Evolutionary conservation across 768 basidiomycete species (phyloP).

Genomic region (Boletus rubescentipes): DNA sequence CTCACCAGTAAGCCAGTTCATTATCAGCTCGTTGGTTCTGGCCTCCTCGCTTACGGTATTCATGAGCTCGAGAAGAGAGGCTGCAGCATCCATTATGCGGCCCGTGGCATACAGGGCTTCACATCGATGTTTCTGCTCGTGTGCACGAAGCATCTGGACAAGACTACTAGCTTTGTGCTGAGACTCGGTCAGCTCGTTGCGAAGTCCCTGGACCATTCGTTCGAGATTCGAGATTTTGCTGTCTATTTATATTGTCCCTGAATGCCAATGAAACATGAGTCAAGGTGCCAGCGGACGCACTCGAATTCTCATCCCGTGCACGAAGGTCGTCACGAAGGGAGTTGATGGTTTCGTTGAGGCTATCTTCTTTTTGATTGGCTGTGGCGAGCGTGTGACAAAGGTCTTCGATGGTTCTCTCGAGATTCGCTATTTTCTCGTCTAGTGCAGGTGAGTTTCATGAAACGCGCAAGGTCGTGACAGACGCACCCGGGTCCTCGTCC

Average conservation of each 20-base stretch:
- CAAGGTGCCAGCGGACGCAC: background rate
- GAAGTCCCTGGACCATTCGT: background rate
- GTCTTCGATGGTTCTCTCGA: no score
- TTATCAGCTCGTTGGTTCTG: background rate
- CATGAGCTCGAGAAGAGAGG: background rate
- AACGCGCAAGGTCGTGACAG: background rate
- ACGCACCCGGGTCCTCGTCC: background rate
- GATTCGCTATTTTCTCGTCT: no score
- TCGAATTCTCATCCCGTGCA: background rate
- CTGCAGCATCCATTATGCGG: background rate
- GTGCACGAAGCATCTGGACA: background rate
- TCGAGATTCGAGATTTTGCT: background rate
- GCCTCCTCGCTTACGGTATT: background rate
- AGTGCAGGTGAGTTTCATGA: background rate
- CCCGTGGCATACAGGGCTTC: background rate
- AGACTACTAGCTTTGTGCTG: background rate
- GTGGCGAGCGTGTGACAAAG: no score
- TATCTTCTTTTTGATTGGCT: no score
- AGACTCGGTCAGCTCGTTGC: background rate
- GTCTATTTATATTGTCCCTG: background rate
- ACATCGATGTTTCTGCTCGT: conserved; percentile 7
- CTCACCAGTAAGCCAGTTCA: conserved; percentile 4
- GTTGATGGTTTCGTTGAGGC: no score
- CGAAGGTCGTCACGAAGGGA: background rate
- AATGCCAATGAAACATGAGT: background rate